Evolutionary conservation across 106 monocot species (phyloP).

Genomic region (Dendrobium chrysotoxum): DNA sequence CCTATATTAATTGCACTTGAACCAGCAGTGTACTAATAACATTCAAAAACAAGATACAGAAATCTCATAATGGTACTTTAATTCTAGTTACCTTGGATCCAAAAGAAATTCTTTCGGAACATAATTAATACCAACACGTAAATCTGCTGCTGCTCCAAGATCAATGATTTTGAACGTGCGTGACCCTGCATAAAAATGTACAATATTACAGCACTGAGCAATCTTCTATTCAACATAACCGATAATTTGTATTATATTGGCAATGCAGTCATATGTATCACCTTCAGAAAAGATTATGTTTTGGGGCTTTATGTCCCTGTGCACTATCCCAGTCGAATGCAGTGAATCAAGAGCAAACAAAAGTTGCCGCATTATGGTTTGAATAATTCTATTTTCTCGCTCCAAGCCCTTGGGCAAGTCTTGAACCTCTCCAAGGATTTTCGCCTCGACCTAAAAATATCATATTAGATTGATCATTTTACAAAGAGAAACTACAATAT

Average conservation of each 20-base stretch:
- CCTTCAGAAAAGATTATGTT: constrained; percentile 94
- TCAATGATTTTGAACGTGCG: constrained; percentile 95
- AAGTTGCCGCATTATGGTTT: constrained; percentile 93
- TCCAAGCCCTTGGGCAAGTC: constrained; percentile 64
- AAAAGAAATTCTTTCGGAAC: constrained; percentile 93
- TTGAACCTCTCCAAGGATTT: constrained; percentile 83
- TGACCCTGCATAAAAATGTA: constrained; percentile 29
- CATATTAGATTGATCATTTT: neutral
- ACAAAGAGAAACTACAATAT: neutral
- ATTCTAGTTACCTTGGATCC: constrained; percentile 66
- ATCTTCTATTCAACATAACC: neutral
- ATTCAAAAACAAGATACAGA: neutral
- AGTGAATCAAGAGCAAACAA: constrained; percentile 92
- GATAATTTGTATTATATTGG: neutral
- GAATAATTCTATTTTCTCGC: constrained; percentile 85
- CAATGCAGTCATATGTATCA: constrained; percentile 8
- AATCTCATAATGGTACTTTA: neutral
- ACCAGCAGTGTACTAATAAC: neutral
- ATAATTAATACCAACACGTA: constrained; percentile 93
- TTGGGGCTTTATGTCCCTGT: constrained; percentile 94
- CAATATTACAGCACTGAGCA: neutral
- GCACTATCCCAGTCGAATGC: constrained; percentile 94
- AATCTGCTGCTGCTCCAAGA: constrained; percentile 92
- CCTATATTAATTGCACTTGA: too few species aligned
- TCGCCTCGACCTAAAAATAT: constrained; percentile 72